A percentile compares a stretch with the other conserved stretches of the same genome.
phyloP scores from a whole-genome alignment of 257 asterid species.

The Ballota nigra region DNA sequence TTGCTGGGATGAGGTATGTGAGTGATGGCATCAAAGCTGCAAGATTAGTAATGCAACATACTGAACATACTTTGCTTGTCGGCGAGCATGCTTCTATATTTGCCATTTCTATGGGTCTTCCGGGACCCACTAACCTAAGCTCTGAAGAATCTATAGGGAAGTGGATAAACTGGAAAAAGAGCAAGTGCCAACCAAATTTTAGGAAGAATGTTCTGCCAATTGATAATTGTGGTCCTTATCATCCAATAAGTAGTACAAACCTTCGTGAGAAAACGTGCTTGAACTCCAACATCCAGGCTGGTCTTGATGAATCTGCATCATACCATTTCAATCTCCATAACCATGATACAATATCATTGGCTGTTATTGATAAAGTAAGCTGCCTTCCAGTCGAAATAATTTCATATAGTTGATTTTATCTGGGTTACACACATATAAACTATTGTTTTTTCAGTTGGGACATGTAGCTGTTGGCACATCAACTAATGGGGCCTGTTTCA shows the following conservation, averaged over 20 bases:
- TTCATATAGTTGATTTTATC: constrained; percentile 10
- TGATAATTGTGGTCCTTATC: constrained; percentile 84
- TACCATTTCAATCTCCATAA: constrained; percentile 45
- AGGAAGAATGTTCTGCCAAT: constrained; percentile 67
- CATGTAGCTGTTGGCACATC: constrained; percentile 88
- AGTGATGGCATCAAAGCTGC: constrained; percentile 87
- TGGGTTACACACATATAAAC: not conserved
- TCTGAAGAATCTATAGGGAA: constrained; percentile 73
- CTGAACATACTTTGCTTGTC: constrained; percentile 88
- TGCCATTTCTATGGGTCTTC: constrained; percentile 95
- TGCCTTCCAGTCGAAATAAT: constrained; percentile 9
- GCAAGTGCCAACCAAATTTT: constrained; percentile 82
- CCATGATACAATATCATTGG: constrained; percentile 98
- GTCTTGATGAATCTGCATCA: constrained; percentile 29
- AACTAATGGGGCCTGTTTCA: constrained; percentile 93
- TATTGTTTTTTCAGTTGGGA: constrained; percentile 53
- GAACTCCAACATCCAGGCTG: constrained; percentile 17
- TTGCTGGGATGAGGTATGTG: constrained; percentile 93
- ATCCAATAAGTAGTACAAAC: constrained; percentile 23
- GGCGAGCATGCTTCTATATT: constrained; percentile 91
- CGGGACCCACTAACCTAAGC: constrained; percentile 85
- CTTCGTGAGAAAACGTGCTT: constrained; percentile 33
- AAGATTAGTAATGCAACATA: constrained; percentile 73
- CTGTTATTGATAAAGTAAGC: constrained; percentile 82
- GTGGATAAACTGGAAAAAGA: constrained; percentile 76